Base-by-base conservation (phyloP, 1,284 basidiomycete genomes). In the Earliella scabrosa region DNA sequence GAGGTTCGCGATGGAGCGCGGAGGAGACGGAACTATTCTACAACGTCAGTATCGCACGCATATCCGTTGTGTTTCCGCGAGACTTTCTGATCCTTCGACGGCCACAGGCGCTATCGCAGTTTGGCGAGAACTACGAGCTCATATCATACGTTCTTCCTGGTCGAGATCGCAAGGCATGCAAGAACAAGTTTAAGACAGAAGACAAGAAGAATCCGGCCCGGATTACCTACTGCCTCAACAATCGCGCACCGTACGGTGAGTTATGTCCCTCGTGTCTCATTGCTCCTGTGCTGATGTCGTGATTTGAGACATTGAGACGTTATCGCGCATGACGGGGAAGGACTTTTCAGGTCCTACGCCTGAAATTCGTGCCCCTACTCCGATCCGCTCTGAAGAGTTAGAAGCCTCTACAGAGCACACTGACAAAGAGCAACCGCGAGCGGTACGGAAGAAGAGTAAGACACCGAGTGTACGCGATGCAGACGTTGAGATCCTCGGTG, bases 121-220 rank as follows among this genome's bases (percentile, higher is more conserved):
- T 94, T 68, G 93, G 93, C 32, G 92, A 94, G 68, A 95, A 96
- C 64, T 96, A 95, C 67, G 93, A 96, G 69, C 83, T 96, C 55
- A 94, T 96, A 54, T 90, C 93, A 2, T 87, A 88, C 59, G 80
- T 95, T 10, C 81, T 96, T 32, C 92, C 93, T 26, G 88, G 88
- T 16, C 86, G 94, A n/a, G 90, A 92, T 66, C 82, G 94, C 16
- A 91, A 89, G 64, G 87, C 92, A 43, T 95, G 95, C 73, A 94
- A 94, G 73, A 89, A 90, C 66, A 97, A 97, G 71, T 96, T 93
- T 78, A 93, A 91, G 65, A 80, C 85, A 0, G 93, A 96, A 71
- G 94, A 96, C 69, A 90, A 85, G 73, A 85, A 81, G 66, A 88
- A 94, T 67, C 80, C 86, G 24, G 79, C 76, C 18, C 79, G 88